These are phyloP conservation scores for Epichloe festucae DNA, from an alignment of 2,329 filamentous ascomycete species.

Conservation along the genomic window DNA sequence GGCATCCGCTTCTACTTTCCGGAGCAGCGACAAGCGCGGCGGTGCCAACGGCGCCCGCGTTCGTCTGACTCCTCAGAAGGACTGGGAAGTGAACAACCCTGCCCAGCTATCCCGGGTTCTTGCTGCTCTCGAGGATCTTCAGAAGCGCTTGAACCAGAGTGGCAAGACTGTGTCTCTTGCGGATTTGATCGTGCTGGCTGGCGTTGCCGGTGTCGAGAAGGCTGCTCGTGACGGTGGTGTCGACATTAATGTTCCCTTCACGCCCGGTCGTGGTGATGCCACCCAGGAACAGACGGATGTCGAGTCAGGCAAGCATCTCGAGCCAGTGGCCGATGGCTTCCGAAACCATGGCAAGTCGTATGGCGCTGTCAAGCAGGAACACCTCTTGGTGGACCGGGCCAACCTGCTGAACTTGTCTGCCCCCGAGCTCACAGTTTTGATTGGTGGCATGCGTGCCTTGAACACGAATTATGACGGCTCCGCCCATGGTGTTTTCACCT, in stretches of 20 bases:
- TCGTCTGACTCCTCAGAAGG: constrained; percentile 56
- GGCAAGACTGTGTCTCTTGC: constrained; percentile 67
- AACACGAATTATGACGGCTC: constrained; percentile 62
- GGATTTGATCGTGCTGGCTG: constrained; percentile 66
- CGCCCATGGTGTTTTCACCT: constrained; percentile 53
- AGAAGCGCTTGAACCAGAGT: constrained; percentile 52
- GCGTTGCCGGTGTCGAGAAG: constrained; percentile 59
- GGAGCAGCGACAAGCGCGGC: constrained; percentile 66
- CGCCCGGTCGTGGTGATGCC: constrained; percentile 59
- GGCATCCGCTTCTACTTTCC: constrained; percentile 60
- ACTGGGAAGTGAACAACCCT: constrained; percentile 67
- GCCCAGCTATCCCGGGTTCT: constrained; percentile 50
- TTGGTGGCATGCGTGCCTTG: constrained; percentile 60
- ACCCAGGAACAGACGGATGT: constrained; percentile 59
- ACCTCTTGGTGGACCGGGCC: constrained; percentile 59
- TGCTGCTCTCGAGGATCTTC: constrained; percentile 46
- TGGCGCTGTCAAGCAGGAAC: constrained; percentile 49
- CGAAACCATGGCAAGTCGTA: constrained; percentile 61
- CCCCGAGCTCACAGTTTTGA: constrained; percentile 56
- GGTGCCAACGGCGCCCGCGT: constrained; percentile 73
- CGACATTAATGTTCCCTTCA: constrained; percentile 53
- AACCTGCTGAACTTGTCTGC: constrained; percentile 56
- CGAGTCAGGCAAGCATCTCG: constrained; percentile 49
- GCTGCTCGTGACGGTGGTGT: constrained; percentile 37
- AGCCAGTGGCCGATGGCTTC: constrained; percentile 64